Evolutionary conservation across 1,139 yeast genomes (phyloP).

Genomic region (Blastobotrys aristatus): DNA sequence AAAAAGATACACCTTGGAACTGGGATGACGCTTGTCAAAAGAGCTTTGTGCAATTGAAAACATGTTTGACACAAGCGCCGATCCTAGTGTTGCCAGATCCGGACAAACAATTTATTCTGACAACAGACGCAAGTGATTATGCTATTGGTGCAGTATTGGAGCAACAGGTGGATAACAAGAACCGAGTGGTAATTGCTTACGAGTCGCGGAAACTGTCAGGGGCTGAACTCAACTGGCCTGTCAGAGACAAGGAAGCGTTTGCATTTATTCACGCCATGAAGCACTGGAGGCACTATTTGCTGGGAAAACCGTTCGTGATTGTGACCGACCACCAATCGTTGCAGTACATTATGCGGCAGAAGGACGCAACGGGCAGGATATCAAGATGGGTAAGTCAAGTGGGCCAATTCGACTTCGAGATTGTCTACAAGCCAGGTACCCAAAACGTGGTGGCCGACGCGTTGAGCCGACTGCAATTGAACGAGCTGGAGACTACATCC

Average conservation of each 20-base stretch:
- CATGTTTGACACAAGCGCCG: neutral
- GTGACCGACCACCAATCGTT: neutral
- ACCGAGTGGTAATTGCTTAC: neutral
- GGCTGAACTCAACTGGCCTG: conserved; percentile 10
- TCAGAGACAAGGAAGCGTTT: conserved; percentile 10
- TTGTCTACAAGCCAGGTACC: neutral
- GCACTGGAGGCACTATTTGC: conserved; percentile 6
- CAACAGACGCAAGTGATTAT: neutral
- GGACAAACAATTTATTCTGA: neutral
- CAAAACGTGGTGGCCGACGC: conserved; percentile 5
- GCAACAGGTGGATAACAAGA: neutral
- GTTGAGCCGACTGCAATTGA: neutral
- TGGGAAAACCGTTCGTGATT: neutral
- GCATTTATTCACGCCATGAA: conserved; percentile 11
- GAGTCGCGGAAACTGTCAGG: neutral
- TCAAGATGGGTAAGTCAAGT: conserved; percentile 3
- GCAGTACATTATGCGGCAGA: neutral
- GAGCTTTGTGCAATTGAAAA: neutral
- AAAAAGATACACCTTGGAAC: too few relatives aligned
- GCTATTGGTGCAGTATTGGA: conserved; percentile 5
- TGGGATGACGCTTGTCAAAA: neutral
- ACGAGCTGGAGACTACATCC: too few relatives aligned
- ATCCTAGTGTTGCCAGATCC: neutral
- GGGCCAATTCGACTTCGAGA: conserved; percentile 1
- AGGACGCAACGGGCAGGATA: neutral